Evolutionary conservation across 768 basidiomycete genomes (phyloP).

Genomic region (Termitomyces heimii): DNA sequence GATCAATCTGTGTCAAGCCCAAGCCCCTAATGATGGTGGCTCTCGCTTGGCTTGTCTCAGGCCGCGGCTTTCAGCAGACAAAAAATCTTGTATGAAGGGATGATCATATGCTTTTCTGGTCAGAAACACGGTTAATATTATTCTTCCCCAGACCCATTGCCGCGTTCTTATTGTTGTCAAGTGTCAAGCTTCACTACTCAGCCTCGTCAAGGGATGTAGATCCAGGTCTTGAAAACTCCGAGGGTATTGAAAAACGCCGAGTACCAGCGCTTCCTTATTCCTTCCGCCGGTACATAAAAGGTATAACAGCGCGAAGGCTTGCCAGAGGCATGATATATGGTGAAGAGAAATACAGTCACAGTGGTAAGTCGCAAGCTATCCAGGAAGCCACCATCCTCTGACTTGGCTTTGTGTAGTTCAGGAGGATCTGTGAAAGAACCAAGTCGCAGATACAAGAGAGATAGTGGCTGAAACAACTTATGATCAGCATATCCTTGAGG

Average conservation of each 20-base stretch:
- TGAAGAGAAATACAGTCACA: constrained; percentile 67
- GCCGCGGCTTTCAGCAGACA: too few species aligned
- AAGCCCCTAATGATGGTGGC: too few species aligned
- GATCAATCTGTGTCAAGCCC: too few species aligned
- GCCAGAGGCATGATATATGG: constrained; percentile 63
- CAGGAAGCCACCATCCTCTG: constrained; percentile 52
- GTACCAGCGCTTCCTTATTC: constrained; percentile 57
- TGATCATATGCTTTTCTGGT: too few species aligned
- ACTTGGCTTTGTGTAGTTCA: constrained; percentile 59
- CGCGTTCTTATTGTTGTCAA: too few species aligned
- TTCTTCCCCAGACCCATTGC: too few species aligned
- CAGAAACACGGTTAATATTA: too few species aligned
- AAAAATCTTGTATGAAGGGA: too few species aligned
- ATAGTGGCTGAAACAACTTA: constrained; percentile 55
- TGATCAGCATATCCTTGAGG: neutral
- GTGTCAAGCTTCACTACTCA: too few species aligned
- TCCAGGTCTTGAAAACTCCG: constrained; percentile 53
- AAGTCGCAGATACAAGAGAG: constrained; percentile 71
- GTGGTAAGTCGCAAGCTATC: constrained; percentile 48
- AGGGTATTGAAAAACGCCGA: constrained; percentile 55
- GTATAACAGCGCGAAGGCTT: constrained; percentile 61
- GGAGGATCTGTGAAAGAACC: constrained; percentile 54
- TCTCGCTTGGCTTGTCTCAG: too few species aligned
- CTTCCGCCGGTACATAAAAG: constrained; percentile 57
- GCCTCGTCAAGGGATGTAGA: too few species aligned